A percentile compares a stretch with the other conserved stretches of the same genome.
Evolutionary conservation across 139 green algal genomes (phyloP).

Genomic region (Eudorina sp.): DNA sequence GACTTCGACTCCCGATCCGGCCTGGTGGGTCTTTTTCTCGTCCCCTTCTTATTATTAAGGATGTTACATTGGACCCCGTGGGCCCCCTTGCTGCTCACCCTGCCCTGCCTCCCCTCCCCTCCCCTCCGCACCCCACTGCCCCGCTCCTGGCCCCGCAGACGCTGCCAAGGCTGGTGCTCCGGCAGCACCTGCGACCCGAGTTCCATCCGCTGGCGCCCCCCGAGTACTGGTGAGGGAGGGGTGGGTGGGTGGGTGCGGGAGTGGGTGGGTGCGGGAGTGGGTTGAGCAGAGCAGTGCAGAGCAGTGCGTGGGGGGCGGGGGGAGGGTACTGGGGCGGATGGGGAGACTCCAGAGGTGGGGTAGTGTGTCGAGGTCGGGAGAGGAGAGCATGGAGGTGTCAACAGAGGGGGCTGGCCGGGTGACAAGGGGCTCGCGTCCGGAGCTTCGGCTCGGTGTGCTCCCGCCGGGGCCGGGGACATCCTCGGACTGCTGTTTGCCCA

Average conservation of each 20-base stretch:
- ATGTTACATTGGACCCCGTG: no score
- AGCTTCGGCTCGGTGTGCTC: no score
- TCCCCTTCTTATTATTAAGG: no score
- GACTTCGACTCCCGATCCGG: no score
- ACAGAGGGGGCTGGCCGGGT: no score
- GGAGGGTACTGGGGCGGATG: neutral
- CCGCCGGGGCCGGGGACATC: no score
- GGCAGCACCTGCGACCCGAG: slow-evolving; percentile 25
- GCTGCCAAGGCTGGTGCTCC: neutral
- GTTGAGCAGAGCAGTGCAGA: neutral
- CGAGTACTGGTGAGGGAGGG: slow-evolving; percentile 30
- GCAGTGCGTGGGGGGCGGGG: neutral
- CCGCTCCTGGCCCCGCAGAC: neutral
- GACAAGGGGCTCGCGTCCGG: no score
- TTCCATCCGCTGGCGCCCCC: slow-evolving; percentile 23
- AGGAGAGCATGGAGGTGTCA: no score
- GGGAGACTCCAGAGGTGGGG: no score
- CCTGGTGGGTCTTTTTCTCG: no score
- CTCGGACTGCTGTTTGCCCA: no score
- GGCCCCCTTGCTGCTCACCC: no score
- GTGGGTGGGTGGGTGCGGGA: neutral
- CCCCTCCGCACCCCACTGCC: neutral
- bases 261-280: neutral
- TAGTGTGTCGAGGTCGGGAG: neutral
- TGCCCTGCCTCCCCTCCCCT: neutral